Percentiles rank a stretch among this genome's conserved stretches.
These are phyloP conservation scores for Fusarium xylarioides DNA, from an alignment of 2,329 filamentous ascomycete genomes.

Conservation along the genomic window DNA sequence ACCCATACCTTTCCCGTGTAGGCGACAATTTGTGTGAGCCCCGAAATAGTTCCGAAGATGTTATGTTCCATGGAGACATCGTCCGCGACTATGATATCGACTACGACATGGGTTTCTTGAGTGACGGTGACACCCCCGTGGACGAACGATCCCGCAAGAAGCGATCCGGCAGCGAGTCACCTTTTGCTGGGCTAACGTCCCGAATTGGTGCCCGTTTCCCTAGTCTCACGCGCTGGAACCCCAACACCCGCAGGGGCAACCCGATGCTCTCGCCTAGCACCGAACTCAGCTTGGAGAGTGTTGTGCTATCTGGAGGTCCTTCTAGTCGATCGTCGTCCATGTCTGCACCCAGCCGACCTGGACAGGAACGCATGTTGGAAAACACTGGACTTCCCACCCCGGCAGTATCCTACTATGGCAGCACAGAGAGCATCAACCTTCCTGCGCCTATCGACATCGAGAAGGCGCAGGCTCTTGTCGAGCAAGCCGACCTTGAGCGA, in stretches of 20 bases:
- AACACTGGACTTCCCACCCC: slow-evolving; percentile 68
- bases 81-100: slow-evolving; percentile 60
- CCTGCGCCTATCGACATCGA: slow-evolving; percentile 55
- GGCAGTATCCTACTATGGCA: slow-evolving; percentile 69
- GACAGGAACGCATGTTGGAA: slow-evolving; percentile 58
- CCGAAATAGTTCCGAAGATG: slow-evolving; percentile 55
- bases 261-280: slow-evolving; percentile 72
- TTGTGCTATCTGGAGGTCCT: slow-evolving; percentile 69
- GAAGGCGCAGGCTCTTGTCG: slow-evolving; percentile 43
- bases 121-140: slow-evolving; percentile 66
- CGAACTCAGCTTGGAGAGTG: slow-evolving; percentile 83
- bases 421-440: slow-evolving; percentile 62
- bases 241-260: slow-evolving; percentile 55
- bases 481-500: slow-evolving; percentile 62
- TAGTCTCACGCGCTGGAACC: slow-evolving; percentile 61
- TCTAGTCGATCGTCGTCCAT: slow-evolving; percentile 85
- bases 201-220: slow-evolving; percentile 71
- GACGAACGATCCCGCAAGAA: slow-evolving; percentile 62
- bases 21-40: slow-evolving; percentile 71
- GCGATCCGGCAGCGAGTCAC: slow-evolving; percentile 64
- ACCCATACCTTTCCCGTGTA: slow-evolving; percentile 45
- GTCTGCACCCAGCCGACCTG: slow-evolving; percentile 65
- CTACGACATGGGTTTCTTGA: slow-evolving; percentile 74
- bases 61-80: slow-evolving; percentile 48
- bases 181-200: slow-evolving; percentile 69